phyloP scores from a whole-genome alignment of 176 grass and related monocot genomes.

The Zoysia japonica region DNA sequence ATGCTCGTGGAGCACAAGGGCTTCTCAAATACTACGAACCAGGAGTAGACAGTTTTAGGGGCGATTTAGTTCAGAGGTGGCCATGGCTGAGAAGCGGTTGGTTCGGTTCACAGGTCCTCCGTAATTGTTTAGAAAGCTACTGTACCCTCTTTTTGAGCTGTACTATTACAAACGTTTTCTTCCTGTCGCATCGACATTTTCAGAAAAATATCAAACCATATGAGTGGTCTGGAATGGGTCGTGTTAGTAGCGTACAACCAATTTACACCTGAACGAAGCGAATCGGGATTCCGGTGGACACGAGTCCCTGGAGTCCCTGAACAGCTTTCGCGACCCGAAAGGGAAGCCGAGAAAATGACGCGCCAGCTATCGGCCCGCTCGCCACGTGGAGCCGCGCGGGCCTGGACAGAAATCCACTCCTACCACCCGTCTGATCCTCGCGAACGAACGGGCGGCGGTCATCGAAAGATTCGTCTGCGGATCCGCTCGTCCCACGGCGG shows the following conservation, averaged over 20 bases:
- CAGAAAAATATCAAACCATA: neutral
- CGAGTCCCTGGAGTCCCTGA: no score
- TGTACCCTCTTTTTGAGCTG: neutral
- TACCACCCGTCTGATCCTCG: no score
- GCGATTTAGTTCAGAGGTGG: no score
- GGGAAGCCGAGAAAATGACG: conserved; percentile 33
- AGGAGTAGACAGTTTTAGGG: no score
- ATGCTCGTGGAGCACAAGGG: no score
- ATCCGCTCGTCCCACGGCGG: no score
- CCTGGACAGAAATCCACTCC: neutral
- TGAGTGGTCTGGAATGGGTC: neutral
- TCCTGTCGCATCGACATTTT: neutral
- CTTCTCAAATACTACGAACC: no score
- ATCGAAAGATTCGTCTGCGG: no score
- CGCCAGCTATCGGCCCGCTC: neutral
- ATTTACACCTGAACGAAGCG: neutral
- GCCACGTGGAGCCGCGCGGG: conserved; percentile 4
- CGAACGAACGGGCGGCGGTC: no score
- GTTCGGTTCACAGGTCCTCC: no score
- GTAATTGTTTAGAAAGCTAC: neutral
- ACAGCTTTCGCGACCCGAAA: neutral
- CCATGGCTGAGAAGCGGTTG: no score
- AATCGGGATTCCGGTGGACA: neutral
- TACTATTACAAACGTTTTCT: neutral
- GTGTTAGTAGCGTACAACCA: neutral